Base-by-base conservation (phyloP, 2,329 filamentous ascomycete species). In the Aspergillus melleus region DNA sequence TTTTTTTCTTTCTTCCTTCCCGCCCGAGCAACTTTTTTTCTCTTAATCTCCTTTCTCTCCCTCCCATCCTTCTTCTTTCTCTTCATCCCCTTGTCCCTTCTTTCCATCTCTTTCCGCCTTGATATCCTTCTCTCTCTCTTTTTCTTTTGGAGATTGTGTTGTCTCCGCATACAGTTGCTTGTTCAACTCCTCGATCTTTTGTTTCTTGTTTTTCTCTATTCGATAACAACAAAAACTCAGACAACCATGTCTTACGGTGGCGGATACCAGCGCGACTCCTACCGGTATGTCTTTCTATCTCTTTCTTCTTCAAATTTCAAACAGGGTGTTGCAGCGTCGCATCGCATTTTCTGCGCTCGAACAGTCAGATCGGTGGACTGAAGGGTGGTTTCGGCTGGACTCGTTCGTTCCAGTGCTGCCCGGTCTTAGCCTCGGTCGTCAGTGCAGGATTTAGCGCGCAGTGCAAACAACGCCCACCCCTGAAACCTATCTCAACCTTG, bases 191-290 rank as follows among this genome's bases (percentile, higher is more conserved):
- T 47, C 22, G 42, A 51, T 42, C 22, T 51, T 53, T 32, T n/a
- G 44, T 50, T 44, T 49, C 30, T 24, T 16, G 29, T 59, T 53
- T 55, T 22, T 39, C 19, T 51, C 47, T 24, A 42, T 29, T 57
- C 58, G 60, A 62, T 65, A 64, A 61, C 62, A 62, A 70, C 59
- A 57, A 64, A 30, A 42, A 19, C 16, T 20, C 6, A 12, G 22
- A 55, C 22, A 19, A 84, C 72, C 74, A 91, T 91, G 89, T 90
- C 89, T 79, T 90, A 90, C 85, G 90, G 91, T 86, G 84, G 86
- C 65, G 76, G 77, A 50, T 60, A 63, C 63, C 74, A 83, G 65
- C 83, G 85, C 71, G 82, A 83, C 75, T 83, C 85, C 71, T 83
- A 79, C 74, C 76, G 77, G 73, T 76, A 79, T 66, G 74, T 67